Evolutionary conservation across 495 filamentous ascomycete species (phyloP).

Genomic region (Podospora sp.): DNA sequence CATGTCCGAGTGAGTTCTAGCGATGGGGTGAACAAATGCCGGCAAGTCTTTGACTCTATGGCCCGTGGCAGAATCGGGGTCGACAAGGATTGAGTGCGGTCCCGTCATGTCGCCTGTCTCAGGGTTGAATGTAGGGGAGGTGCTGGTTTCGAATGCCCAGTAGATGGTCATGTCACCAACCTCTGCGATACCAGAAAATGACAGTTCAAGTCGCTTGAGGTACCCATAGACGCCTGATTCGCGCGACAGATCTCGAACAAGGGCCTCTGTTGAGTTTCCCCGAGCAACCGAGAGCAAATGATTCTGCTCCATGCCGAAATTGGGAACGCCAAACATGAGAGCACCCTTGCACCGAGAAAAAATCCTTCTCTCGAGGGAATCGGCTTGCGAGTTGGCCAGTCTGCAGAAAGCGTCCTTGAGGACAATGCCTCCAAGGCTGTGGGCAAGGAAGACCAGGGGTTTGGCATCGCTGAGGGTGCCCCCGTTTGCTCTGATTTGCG

Average conservation of each 20-base stretch:
- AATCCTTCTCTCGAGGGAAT: conserved; percentile 4
- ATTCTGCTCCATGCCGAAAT: conserved; percentile 30
- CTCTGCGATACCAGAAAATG: background rate
- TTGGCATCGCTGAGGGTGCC: conserved; percentile 16
- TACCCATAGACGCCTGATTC: background rate
- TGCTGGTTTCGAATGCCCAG: conserved; percentile 30
- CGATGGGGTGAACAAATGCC: conserved; percentile 7
- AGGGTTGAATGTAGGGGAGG: background rate
- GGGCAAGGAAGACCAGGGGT: conserved; percentile 37
- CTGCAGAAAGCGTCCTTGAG: conserved; percentile 33
- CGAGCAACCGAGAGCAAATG: conserved; percentile 26
- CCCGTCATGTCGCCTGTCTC: background rate
- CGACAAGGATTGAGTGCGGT: background rate
- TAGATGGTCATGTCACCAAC: background rate
- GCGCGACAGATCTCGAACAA: conserved; percentile 19
- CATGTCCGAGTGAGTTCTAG: conserved; percentile 22
- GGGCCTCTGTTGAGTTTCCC: conserved; percentile 1
- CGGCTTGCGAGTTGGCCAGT: conserved; percentile 5
- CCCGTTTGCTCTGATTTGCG: background rate
- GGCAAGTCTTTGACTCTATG: background rate
- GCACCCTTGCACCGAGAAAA: conserved; percentile 27
- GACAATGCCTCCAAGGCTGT: conserved; percentile 42
- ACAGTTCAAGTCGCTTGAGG: background rate
- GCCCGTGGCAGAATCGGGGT: conserved; percentile 11
- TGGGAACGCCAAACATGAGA: conserved; percentile 41